Evolutionary conservation across 2,329 filamentous ascomycete species (phyloP), one percentile per base, ranked within the genome.

Genomic region (Sporothrix brasiliensis): DNA sequence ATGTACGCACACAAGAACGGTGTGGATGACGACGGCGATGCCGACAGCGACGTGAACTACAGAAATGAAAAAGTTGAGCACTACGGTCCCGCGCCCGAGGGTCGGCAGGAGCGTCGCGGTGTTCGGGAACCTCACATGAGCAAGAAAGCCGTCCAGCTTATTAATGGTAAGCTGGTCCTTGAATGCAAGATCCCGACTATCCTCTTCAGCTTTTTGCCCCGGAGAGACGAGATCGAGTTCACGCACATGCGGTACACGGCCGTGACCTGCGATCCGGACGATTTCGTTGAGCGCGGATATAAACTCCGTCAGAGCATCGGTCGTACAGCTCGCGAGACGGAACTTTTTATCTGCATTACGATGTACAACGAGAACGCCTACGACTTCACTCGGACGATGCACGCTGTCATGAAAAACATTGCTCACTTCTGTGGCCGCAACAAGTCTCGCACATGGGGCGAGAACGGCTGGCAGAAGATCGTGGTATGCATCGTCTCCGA

Each of bases 281-380:
- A 96, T 71, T 98, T 97, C 79, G 1, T 98, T 93, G 80, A 94
- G 97, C 77, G 96, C 94, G 0, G 94, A 97, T 93, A 91, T 78
- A 89, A 92, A 4, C 82, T 98, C 71, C 91, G 94, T 73, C 94
- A 98, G 81, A 91, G 89, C 78, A 87, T 98, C 30, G 97, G 97
- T 78, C 93, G 92, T 70, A 97, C 97, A 80, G 91, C 93, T 3
- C 87, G 94, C 69, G 92, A 97, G 77, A 97, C 94, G 0, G 94
- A 98, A 81, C 84, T 98, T 1, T 97, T 98, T 80, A 97, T 98
- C 76, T 94, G 94, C 47, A 89, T 98, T 69, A 98, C 94, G 71
- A 97, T 97, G 94, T 99, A 99, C 83, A 99, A 99, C 80, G 95
- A 99, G 81, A 92, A 97, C 80, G 95, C 98, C 78, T 92, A 97